These are phyloP conservation scores for Sclerotinia nivalis DNA, from an alignment of 2,329 filamentous ascomycete species.

Conservation along the genomic window DNA sequence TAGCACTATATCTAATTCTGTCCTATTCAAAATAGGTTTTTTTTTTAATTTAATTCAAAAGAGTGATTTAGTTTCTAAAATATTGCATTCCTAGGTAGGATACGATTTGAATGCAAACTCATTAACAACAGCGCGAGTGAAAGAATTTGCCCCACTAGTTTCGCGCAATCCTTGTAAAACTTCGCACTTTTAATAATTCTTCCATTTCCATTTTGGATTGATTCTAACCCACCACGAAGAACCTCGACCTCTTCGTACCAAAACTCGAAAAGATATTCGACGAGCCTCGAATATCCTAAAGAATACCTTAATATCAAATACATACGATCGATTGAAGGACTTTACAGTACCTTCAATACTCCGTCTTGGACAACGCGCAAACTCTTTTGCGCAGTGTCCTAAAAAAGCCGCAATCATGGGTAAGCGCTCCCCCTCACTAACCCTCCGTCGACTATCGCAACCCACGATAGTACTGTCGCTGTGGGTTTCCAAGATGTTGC, in stretches of 20 bases:
- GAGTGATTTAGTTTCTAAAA: not conserved
- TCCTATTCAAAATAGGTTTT: not conserved
- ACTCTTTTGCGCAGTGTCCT: constrained; percentile 47
- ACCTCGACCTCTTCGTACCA: constrained; percentile 12
- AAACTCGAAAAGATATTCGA: constrained; percentile 23
- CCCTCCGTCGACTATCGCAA: constrained; percentile 21
- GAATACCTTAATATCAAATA: not conserved
- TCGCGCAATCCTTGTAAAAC: constrained; percentile 20
- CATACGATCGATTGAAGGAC: constrained; percentile 30
- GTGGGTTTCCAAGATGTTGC: constrained; percentile 1
- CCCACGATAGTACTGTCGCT: not conserved
- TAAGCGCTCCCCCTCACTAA: constrained; percentile 44
- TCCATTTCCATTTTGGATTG: constrained; percentile 18
- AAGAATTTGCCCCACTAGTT: constrained; percentile 19
- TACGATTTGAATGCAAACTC: not conserved
- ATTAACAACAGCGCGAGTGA: not conserved
- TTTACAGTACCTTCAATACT: constrained; percentile 31
- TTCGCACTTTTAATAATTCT: constrained; percentile 23
- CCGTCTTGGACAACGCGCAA: constrained; percentile 38
- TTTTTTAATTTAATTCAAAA: not conserved
- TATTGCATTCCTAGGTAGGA: not conserved
- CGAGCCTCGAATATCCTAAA: constrained; percentile 11
- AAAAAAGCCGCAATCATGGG: constrained; percentile 60
- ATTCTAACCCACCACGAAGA: constrained; percentile 19
- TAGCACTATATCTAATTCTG: too few relatives aligned